Percentiles rank a stretch among this genome's conserved stretches.
phyloP scores from a whole-genome alignment of 176 grass and related monocot species.

The Bonia amplexicaulis region DNA sequence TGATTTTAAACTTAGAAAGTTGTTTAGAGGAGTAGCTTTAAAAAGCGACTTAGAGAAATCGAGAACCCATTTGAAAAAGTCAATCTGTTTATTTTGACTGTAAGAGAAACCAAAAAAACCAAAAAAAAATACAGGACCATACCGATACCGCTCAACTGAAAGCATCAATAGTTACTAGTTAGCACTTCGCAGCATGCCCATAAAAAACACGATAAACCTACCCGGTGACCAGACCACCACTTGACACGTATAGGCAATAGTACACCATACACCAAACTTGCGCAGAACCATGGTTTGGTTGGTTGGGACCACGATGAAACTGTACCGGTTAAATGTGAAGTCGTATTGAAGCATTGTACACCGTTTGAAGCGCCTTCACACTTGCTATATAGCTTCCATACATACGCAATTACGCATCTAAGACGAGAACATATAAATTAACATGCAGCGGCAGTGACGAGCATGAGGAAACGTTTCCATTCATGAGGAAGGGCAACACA shows the following conservation, averaged over 20 bases:
- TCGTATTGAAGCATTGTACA: neutral
- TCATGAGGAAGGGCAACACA: neutral
- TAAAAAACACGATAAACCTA: too few relatives aligned
- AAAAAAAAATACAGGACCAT: too few relatives aligned
- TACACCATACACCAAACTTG: neutral
- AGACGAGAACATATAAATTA: neutral
- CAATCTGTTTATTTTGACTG: too few relatives aligned
- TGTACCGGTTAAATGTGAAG: neutral
- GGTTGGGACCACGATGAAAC: too few relatives aligned
- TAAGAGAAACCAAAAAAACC: too few relatives aligned
- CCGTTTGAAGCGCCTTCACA: neutral
- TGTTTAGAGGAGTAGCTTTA: too few relatives aligned
- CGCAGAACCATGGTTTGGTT: too few relatives aligned
- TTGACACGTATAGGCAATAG: neutral
- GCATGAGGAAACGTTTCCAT: neutral
- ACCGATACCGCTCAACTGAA: neutral
- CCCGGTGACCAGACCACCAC: too few relatives aligned
- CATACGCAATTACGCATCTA: too few relatives aligned
- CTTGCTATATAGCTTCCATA: neutral
- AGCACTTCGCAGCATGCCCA: neutral
- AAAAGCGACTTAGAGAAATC: too few relatives aligned
- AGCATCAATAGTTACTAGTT: neutral
- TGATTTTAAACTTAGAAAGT: too few relatives aligned
- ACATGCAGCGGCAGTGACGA: neutral
- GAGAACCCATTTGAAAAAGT: too few relatives aligned